These are phyloP conservation scores for Rhodofomes roseus DNA, from an alignment of 1,284 basidiomycete species.

Conservation along the genomic window DNA sequence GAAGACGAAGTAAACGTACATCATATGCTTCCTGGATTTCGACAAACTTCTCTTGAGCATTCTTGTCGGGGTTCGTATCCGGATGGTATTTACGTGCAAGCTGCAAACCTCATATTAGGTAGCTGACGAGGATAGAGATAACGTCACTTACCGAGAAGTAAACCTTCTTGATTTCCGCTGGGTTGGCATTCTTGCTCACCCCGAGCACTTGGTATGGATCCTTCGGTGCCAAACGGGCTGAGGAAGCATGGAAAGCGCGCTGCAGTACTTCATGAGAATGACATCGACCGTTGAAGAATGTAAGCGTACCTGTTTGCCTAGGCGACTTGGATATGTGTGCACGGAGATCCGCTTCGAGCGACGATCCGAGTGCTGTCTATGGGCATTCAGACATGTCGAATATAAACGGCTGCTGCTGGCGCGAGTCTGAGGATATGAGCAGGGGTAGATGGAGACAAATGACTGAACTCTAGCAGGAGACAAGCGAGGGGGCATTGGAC, in stretches of 20 bases:
- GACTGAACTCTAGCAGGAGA: conserved; percentile 50
- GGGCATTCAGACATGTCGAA: conserved; percentile 25
- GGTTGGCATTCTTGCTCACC: conserved; percentile 79
- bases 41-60: conserved; percentile 89
- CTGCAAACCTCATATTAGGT: conserved; percentile 36
- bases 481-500: conserved; percentile 41
- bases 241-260: conserved; percentile 76
- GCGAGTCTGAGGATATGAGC: conserved; percentile 35
- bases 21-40: conserved; percentile 99
- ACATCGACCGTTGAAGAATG: not conserved
- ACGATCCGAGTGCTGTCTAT: not conserved
- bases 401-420: conserved; percentile 35
- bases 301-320: conserved; percentile 1
- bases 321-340: not conserved
- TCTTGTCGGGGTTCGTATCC: conserved; percentile 93
- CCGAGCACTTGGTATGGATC: conserved; percentile 93
- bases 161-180: conserved; percentile 93
- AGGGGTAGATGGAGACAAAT: conserved; percentile 55
- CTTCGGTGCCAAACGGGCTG: conserved; percentile 58
- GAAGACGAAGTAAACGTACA: conserved; percentile 47
- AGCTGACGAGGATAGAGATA: not conserved
- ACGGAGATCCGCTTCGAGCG: not conserved
- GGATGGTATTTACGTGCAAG: conserved; percentile 98
- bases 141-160: conserved; percentile 89
- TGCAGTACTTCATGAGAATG: conserved; percentile 25